Conservation (phyloP, 2,329 filamentous ascomycete genomes). For the Cordyceps cateniannulata region DNA sequence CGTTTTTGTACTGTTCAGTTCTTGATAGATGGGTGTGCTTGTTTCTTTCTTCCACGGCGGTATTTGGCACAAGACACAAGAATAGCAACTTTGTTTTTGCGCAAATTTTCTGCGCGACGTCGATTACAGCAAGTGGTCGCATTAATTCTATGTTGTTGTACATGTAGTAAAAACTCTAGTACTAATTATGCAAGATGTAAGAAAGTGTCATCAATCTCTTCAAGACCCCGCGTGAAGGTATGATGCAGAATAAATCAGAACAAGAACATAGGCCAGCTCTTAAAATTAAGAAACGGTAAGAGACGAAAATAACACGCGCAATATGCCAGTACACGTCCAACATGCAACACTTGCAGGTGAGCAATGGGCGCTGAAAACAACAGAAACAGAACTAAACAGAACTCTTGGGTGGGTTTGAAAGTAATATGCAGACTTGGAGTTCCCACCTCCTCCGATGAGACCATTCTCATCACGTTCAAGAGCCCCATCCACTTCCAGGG, state of each 20-base stretch:
- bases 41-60: neutral
- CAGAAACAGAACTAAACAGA: neutral
- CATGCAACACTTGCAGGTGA: constrained; percentile 6
- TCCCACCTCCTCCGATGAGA: neutral
- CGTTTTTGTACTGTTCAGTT: neutral
- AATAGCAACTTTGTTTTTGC: neutral
- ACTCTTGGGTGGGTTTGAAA: neutral
- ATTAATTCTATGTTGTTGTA: constrained; percentile 4
- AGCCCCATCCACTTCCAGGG: constrained; percentile 16
- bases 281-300: neutral
- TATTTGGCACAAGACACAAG: neutral
- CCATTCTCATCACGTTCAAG: neutral
- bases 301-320: neutral
- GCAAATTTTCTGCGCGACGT: neutral
- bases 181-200: constrained; percentile 11
- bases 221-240: neutral
- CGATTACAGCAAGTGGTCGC: neutral
- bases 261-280: neutral
- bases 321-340: constrained; percentile 5
- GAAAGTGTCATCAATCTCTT: neutral
- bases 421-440: neutral
- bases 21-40: neutral
- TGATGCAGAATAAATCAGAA: neutral
- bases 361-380: neutral
- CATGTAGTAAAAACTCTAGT: neutral